These are phyloP conservation scores for Ascochyta koolunga DNA, from an alignment of 2,329 filamentous ascomycete species.

Conservation along the genomic window DNA sequence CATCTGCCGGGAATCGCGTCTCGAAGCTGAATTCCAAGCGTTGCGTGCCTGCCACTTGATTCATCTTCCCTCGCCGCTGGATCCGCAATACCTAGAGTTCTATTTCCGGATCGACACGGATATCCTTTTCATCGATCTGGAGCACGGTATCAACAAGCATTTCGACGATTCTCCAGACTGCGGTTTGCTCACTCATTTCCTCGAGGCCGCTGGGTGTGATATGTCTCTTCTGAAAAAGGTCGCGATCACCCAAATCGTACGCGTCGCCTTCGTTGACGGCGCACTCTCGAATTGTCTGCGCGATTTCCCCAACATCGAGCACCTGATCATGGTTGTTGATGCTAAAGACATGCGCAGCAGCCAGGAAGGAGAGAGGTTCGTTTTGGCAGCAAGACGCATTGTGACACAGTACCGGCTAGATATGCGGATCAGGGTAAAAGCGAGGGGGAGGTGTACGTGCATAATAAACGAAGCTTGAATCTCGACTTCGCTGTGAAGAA, in stretches of 20 bases:
- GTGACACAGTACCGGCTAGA: constrained; percentile 24
- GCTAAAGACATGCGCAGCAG: constrained; percentile 10
- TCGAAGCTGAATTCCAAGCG: constrained; percentile 27
- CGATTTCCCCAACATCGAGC: constrained; percentile 23
- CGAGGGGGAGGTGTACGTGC: constrained; percentile 10
- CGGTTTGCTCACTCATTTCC: constrained; percentile 29
- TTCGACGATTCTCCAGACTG: constrained; percentile 28
- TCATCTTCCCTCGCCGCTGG: constrained; percentile 8
- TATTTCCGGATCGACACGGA: constrained; percentile 31
- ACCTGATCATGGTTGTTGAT: constrained; percentile 25
- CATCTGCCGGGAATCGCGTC: constrained; percentile 28
- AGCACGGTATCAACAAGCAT: constrained; percentile 18
- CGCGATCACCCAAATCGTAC: constrained; percentile 24
- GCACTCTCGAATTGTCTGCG: constrained; percentile 27
- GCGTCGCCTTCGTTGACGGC: constrained; percentile 21
- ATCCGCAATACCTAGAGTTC: constrained; percentile 4
- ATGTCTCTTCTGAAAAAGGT: constrained; percentile 15
- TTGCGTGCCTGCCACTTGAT: constrained; percentile 21
- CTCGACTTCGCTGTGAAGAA: constrained; percentile 6
- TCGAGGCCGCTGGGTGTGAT: constrained; percentile 15
- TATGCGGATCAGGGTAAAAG: constrained; percentile 12
- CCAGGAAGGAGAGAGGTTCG: constrained; percentile 18
- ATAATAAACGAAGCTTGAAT: constrained; percentile 1
- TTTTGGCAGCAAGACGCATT: constrained; percentile 26
- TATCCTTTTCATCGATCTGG: constrained; percentile 23